These are phyloP conservation scores for Agaricus blazei DNA, from an alignment of 768 basidiomycete species.

Conservation along the genomic window DNA sequence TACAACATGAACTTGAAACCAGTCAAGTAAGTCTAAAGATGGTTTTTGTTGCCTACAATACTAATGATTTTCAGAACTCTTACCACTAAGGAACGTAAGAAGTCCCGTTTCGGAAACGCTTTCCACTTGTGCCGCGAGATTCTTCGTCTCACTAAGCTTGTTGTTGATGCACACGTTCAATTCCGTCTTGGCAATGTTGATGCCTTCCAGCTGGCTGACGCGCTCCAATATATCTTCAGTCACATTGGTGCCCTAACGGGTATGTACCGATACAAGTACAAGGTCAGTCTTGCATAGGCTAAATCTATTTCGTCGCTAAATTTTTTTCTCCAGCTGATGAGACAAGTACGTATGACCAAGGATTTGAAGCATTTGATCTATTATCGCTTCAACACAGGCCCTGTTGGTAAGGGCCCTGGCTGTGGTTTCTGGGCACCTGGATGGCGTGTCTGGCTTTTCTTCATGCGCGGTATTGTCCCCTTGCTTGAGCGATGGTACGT, in stretches of 20 bases:
- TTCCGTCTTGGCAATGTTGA: conserved; percentile 98
- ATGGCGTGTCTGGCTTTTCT: conserved; percentile 99
- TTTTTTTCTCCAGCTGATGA: conserved; percentile 66
- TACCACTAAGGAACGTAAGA: conserved; percentile 99
- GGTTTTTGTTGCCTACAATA: conserved; percentile 9
- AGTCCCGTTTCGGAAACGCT: conserved; percentile 99
- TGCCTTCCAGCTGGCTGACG: conserved; percentile 98
- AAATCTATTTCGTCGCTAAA: conserved; percentile 4
- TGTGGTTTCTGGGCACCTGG: conserved; percentile 99
- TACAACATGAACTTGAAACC: conserved; percentile 99
- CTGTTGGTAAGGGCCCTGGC: conserved; percentile 98
- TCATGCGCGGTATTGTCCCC: conserved; percentile 98
- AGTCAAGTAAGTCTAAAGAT: conserved; percentile 51
- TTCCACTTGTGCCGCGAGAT: conserved; percentile 99
- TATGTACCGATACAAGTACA: conserved; percentile 99
- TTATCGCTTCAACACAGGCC: conserved; percentile 99
- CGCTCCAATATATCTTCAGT: conserved; percentile 94
- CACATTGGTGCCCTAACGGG: conserved; percentile 98
- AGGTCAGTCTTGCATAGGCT: conserved; percentile 41
- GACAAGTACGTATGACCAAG: conserved; percentile 99
- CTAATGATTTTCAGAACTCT: conserved; percentile 58
- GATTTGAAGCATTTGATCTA: conserved; percentile 98
- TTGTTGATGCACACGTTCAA: conserved; percentile 98
- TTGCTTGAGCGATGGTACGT: conserved; percentile 88
- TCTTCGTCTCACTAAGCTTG: conserved; percentile 93